These are phyloP conservation scores for Zygosaccharomyces gambellarensis DNA, from an alignment of 805 yeast species.

Conservation along the genomic window DNA sequence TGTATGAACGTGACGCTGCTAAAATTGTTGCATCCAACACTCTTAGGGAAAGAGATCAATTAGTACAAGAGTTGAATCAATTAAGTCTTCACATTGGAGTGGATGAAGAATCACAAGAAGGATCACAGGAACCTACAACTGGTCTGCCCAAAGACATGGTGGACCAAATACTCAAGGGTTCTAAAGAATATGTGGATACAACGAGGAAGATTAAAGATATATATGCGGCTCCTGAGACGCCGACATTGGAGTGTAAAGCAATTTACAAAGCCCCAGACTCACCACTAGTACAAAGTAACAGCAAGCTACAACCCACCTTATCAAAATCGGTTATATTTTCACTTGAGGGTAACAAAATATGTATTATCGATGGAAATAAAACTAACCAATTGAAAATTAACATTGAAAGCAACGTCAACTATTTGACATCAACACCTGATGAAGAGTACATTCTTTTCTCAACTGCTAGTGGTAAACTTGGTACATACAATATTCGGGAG, in stretches of 20 bases:
- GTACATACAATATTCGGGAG: background rate
- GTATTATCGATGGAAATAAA: background rate
- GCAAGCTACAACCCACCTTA: background rate
- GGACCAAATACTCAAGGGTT: constrained; percentile 6
- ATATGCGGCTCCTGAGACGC: background rate
- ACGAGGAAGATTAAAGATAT: constrained; percentile 7
- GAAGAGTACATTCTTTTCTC: constrained; percentile 5
- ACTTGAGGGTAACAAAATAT: background rate
- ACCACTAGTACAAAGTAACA: background rate
- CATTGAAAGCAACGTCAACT: constrained; percentile 3
- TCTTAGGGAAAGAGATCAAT: constrained; percentile 70
- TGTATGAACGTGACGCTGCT: constrained; percentile 88
- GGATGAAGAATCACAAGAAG: constrained; percentile 11
- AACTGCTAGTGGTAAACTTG: constrained; percentile 4
- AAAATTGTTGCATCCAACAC: constrained; percentile 75
- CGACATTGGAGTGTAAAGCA: constrained; percentile 1
- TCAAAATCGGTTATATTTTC: constrained; percentile 4
- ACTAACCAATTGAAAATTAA: background rate
- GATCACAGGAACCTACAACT: constrained; percentile 1
- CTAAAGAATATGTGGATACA: constrained; percentile 5
- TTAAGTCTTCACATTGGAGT: constrained; percentile 42
- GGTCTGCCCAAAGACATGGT: constrained; percentile 1
- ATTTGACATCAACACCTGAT: constrained; percentile 4
- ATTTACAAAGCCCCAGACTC: constrained; percentile 5
- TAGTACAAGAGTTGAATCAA: constrained; percentile 57